Conservation (phyloP, 805 yeast species). For the Barnettozyma sucrosica region DNA sequence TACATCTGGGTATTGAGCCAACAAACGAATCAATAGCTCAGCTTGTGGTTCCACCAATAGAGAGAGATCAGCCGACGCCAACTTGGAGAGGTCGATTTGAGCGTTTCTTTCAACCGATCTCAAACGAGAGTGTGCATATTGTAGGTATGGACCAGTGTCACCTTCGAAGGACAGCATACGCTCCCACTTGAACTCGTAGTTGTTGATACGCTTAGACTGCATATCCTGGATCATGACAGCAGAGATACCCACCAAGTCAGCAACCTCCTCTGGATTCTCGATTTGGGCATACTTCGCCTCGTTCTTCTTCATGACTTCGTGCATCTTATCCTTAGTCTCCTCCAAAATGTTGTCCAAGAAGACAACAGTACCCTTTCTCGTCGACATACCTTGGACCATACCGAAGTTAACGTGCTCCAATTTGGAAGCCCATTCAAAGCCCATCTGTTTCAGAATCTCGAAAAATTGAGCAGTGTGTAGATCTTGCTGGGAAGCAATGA, state of each 20-base stretch:
- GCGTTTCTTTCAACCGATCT: constrained; percentile 91
- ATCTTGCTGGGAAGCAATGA: constrained; percentile 95
- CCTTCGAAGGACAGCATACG: constrained; percentile 98
- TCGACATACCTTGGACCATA: constrained; percentile 97
- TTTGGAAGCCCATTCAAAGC: constrained; percentile 76
- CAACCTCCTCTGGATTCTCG: constrained; percentile 89
- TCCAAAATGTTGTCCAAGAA: constrained; percentile 90
- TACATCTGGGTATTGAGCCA: constrained; percentile 89
- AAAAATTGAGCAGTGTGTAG: constrained; percentile 90
- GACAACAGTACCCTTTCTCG: constrained; percentile 98
- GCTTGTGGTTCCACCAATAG: constrained; percentile 70
- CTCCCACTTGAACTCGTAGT: constrained; percentile 95
- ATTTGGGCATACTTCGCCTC: constrained; percentile 88
- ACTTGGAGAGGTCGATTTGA: constrained; percentile 37
- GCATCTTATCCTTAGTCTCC: constrained; percentile 91
- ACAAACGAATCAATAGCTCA: constrained; percentile 59
- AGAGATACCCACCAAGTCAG: constrained; percentile 91
- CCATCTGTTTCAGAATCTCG: constrained; percentile 88
- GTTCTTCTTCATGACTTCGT: constrained; percentile 91
- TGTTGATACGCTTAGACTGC: constrained; percentile 95
- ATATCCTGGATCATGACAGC: constrained; percentile 99
- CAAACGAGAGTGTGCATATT: constrained; percentile 96
- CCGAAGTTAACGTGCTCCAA: constrained; percentile 89
- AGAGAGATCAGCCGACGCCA: constrained; percentile 49
- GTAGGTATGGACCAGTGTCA: constrained; percentile 98